A percentile compares a stretch with the other conserved stretches of the same genome.
Evolutionary conservation across 306 rosid species (phyloP).

Genomic region (Vicia sativa): DNA sequence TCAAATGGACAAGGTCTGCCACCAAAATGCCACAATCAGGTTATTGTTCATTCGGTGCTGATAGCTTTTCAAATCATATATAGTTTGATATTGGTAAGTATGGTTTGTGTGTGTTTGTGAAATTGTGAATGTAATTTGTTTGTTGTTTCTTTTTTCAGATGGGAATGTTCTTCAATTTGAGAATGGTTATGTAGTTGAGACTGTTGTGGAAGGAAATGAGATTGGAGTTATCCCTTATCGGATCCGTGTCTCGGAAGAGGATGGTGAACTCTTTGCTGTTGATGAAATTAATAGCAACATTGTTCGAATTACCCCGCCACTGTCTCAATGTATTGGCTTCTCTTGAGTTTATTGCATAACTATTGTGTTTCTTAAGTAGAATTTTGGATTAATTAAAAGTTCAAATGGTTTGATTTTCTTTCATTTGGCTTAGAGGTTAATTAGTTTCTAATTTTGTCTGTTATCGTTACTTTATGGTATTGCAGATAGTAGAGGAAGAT

Average conservation of each 20-base stretch:
- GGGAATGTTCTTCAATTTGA: constrained; percentile 87
- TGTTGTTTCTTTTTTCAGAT: constrained; percentile 54
- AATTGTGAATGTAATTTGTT: constrained; percentile 16
- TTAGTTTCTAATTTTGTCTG: not conserved
- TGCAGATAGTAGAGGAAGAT: constrained; percentile 98
- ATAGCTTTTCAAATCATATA: not conserved
- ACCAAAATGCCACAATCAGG: constrained; percentile 80
- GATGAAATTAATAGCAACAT: constrained; percentile 86
- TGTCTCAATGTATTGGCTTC: constrained; percentile 80
- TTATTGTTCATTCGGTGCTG: constrained; percentile 29
- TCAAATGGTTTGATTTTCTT: not conserved
- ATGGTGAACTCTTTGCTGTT: constrained; percentile 78
- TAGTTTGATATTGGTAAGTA: constrained; percentile 13
- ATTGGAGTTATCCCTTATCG: constrained; percentile 85
- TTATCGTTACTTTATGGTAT: constrained; percentile 27
- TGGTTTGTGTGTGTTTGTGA: constrained; percentile 2
- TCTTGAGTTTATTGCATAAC: not conserved
- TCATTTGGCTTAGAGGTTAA: not conserved
- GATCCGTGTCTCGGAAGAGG: constrained; percentile 83
- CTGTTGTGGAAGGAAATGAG: constrained; percentile 83
- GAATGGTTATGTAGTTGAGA: constrained; percentile 94
- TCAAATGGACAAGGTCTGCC: constrained; percentile 85
- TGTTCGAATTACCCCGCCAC: constrained; percentile 81
- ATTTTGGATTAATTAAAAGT: not conserved
- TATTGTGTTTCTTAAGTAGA: not conserved